Percentiles rank a stretch among this genome's conserved stretches.
Conservation (phyloP, 345 rosid species). For the Hirschfeldia incana region DNA sequence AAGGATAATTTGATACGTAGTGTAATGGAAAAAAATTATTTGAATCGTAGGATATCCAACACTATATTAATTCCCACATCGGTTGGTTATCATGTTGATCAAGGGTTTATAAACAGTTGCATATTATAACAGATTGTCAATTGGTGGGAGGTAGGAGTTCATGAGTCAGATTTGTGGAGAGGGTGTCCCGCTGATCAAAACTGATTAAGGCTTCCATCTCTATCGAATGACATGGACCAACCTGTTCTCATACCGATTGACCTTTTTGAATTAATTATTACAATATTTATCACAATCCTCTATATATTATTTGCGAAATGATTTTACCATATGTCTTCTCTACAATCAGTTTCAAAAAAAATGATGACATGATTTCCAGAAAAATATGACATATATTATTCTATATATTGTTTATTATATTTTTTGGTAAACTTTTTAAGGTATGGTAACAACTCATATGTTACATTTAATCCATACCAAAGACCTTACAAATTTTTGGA, state of each 20-base stretch:
- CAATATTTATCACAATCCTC: no score
- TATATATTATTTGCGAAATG: no score
- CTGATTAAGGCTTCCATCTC: neutral
- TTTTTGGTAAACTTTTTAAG: no score
- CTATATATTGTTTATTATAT: no score
- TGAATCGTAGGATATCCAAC: neutral
- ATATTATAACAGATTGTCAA: neutral
- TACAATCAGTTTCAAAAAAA: no score
- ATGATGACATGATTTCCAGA: no score
- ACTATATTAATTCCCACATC: neutral
- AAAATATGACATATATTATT: no score
- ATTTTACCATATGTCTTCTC: no score
- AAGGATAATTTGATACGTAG: neutral
- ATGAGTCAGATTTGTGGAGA: neutral
- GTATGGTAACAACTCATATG: no score
- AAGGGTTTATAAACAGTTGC: neutral
- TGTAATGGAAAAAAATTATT: neutral
- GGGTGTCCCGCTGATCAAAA: neutral
- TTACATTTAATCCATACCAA: no score
- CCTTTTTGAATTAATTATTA: neutral
- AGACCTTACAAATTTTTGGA: no score
- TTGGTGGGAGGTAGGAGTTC: neutral
- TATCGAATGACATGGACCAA: neutral
- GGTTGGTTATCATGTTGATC: neutral
- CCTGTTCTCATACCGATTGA: neutral